Evolutionary conservation across 225 moss, liverwort and hornwort species (phyloP), one percentile per base, ranked within the genome.

Genomic region (Rhytidiadelphus loreus): DNA sequence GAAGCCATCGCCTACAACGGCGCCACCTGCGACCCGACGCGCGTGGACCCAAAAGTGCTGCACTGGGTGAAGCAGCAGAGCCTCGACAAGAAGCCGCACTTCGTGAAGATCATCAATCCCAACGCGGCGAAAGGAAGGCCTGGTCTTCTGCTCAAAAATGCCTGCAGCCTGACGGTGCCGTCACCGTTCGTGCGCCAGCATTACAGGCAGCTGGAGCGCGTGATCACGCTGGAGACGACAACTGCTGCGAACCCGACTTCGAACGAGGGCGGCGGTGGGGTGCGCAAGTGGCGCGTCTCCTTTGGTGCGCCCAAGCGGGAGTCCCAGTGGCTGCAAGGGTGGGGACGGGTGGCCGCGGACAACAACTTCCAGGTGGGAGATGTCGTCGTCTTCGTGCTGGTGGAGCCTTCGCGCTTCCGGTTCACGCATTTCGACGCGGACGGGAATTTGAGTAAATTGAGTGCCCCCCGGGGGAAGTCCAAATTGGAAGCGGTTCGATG

Each of bases 21-120:
- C 25, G 12, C 61, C 32, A 85, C 77, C 30, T 87, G 92, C 77
- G 82, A 90, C n/a, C 87, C 89, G 12, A 90, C 86, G 28, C 74
- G 78, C n/a, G 85, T 91, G 65, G 75, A 85, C 72, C 64, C 89
- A 9, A 86, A 87, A 71, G 91, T 91, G 20, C 57, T 91, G 41
- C 13, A 82, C 4, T 91, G 87, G 90, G 85, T 70, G 63, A 87
- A 83, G 85, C 21, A 59, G 13, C 83, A 86, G 43, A 72, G 79
- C 78, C 44, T 32, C 32, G 28, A 82, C 70, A 78, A 84, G 39
- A 79, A 79, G 50, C 87, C 89, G 4, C 87, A 89, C 57, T 91
- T 87, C 50, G 82, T 92, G 57, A 89, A 92, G 85, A 66, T 89
- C 59, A 82, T 92, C 87, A 88, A 86, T 79, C 17, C 39, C 78